Base-by-base conservation (phyloP, 208 protist genomes). In the Leptomonas pyrrhocoris region DNA sequence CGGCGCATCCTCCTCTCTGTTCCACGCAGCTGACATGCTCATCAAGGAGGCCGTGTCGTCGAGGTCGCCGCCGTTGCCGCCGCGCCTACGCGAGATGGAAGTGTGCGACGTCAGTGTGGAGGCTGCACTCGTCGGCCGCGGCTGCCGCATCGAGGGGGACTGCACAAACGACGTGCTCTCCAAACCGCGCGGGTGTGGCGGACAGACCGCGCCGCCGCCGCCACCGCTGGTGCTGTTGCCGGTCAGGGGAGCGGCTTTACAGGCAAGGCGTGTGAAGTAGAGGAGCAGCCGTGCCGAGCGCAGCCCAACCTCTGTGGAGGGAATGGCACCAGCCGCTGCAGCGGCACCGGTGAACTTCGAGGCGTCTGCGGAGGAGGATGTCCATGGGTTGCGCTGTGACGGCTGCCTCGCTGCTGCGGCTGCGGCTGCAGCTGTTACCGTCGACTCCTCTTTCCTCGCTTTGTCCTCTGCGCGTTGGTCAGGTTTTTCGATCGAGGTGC, bases 11-110 rank as follows among this genome's bases (percentile, higher is more conserved):
- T 77, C 72, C 65, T 77, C 72, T 0, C 72, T 36, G 28, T 42
- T 77, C 63, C 72, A 77, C 49, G 50, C 49, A 18, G 72, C 63
- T 0, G 64, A 77, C 72, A 68, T 77, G 64, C 64, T 72, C 28
- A 50, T 61, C n/a, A 77, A 57, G 4, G 64, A 77, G 16, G 50
- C 36, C 19, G 43, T 76, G 25, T 49, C 63, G 31, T 27, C 49
- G 2, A 57, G 51, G 19, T 40, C 51, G 13, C 56, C 19, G 27
- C 48, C 27, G 18, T 31, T 48, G 25, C 27, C 28, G 36, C 57
- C 13, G 4, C 51, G 30, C 23, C 38, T 13, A 57, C 49, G 61
- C 15, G 54, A 45, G 15, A 38, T 28, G 7, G 50, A 53, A 2
- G 27, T 9, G 50, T 48, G 48, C 27, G 66, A 34, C 27, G 56